Base-by-base conservation (phyloP, 2,329 filamentous ascomycete genomes). In the Pseudonectria buxi region DNA sequence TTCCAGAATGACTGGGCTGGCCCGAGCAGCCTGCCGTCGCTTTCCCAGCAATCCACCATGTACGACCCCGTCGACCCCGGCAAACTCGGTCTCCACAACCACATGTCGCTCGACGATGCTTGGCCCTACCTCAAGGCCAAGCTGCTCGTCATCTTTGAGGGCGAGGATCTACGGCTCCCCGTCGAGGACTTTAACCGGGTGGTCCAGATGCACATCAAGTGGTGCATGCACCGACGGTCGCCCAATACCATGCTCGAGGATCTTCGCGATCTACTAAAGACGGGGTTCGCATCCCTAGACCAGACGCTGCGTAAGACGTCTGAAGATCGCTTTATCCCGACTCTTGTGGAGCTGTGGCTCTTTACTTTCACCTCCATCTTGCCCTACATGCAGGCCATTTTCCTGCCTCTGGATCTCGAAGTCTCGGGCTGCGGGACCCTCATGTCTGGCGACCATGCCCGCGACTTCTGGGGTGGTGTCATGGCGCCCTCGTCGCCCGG, bases 351-450 rank as follows among this genome's bases (percentile, higher is more conserved):
- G 56, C 80, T 95, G 55, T 98, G 92, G 92, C 77, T 94, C 40
- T 81, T 92, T 30, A 89, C 92, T 0, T 95, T 95, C 53, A 90
- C 87, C 3, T 84, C 78, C 6, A 86, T 96, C 26, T 64, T 96
- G 5, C 92, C 92, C 0, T 96, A 95, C 55, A 81, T 98, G 51
- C 90, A 96, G 64, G 88, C 90, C 1, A 89, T 95, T 1, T 95
- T 98, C 55, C 67, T 98, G 2, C 92, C 89, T 0, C 67, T 98
- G 1, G 92, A 98, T 54, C 75, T 95, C 10, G 92, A 98, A 57
- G 94, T 98, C 56, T 82, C 86, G 35, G 92, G 90, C 6, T 75
- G 76, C 30, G 92, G 92, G 12, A 70, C 78, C 0, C 74, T 96
- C 36, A 82, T 96, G 74, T 81, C 74, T 1, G 61, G 75, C 1